Evolutionary conservation across 805 yeast genomes (phyloP).

Genomic region (Myxozyma neotropica): DNA sequence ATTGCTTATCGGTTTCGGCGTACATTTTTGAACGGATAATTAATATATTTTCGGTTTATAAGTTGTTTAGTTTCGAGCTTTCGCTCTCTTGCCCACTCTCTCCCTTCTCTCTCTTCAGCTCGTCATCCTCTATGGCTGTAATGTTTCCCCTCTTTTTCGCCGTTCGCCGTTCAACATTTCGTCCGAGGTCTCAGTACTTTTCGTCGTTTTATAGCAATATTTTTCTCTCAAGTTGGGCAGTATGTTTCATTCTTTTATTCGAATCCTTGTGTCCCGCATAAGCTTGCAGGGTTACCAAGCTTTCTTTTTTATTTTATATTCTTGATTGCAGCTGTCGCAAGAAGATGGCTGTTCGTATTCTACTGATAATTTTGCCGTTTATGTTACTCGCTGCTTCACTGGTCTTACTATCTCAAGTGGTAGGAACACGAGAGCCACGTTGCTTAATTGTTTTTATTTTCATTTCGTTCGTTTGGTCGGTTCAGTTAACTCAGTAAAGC

Average conservation of each 20-base stretch:
- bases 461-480: not conserved
- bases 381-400: not conserved
- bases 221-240: too few species aligned
- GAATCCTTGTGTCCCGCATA: too few species aligned
- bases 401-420: not conserved
- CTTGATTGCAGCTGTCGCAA: too few species aligned
- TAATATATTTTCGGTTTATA: conserved; percentile 6
- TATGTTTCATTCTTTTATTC: too few species aligned
- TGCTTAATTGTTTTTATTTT: not conserved
- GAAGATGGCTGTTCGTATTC: too few species aligned
- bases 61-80: not conserved
- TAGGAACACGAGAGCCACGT: too few species aligned
- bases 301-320: too few species aligned
- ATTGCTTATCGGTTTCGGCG: conserved; percentile 9
- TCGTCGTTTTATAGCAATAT: not conserved
- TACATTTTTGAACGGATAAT: conserved; percentile 15
- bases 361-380: not conserved
- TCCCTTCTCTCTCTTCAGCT: not conserved
- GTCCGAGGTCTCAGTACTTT: not conserved
- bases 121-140: not conserved
- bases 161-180: not conserved
- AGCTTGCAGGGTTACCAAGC: too few species aligned
- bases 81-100: not conserved
- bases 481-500: not conserved
- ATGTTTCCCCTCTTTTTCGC: not conserved